These are phyloP conservation scores for Chenopodium formosanum DNA, from an alignment of 148 eudicot genomes.

Conservation along the genomic window DNA sequence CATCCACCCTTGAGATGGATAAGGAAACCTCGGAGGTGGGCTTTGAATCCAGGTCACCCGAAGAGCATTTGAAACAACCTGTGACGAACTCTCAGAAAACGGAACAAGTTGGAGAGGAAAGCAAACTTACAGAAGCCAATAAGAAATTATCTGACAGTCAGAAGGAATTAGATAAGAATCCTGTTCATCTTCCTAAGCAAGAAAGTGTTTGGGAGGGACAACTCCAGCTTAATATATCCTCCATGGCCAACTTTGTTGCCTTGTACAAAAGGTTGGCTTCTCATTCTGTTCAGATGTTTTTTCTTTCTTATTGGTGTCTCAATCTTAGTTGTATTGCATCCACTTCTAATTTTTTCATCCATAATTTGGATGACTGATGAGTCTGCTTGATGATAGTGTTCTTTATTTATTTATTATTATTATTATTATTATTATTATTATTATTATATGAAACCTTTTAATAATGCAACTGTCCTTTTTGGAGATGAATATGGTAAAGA, in stretches of 20 bases:
- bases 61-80: conserved; percentile 34
- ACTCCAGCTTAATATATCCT: conserved; percentile 65
- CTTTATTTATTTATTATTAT: background rate
- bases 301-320: background rate
- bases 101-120: conserved; percentile 27
- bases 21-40: conserved; percentile 37
- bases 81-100: conserved; percentile 28
- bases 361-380: background rate
- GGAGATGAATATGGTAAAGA: background rate
- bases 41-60: conserved; percentile 19
- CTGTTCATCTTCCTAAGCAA: conserved; percentile 30
- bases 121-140: conserved; percentile 27
- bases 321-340: background rate
- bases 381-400: background rate
- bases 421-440: no score
- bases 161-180: conserved; percentile 26
- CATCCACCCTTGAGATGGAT: conserved; percentile 24
- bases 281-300: conserved; percentile 7
- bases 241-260: conserved; percentile 54
- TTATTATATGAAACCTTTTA: no score
- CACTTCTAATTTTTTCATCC: background rate
- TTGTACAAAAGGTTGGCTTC: conserved; percentile 58
- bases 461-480: background rate
- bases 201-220: conserved; percentile 73
- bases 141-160: conserved; percentile 31